Base-by-base conservation (phyloP, 2,329 filamentous ascomycete species). In the Tolypocladium cylindrosporum region DNA sequence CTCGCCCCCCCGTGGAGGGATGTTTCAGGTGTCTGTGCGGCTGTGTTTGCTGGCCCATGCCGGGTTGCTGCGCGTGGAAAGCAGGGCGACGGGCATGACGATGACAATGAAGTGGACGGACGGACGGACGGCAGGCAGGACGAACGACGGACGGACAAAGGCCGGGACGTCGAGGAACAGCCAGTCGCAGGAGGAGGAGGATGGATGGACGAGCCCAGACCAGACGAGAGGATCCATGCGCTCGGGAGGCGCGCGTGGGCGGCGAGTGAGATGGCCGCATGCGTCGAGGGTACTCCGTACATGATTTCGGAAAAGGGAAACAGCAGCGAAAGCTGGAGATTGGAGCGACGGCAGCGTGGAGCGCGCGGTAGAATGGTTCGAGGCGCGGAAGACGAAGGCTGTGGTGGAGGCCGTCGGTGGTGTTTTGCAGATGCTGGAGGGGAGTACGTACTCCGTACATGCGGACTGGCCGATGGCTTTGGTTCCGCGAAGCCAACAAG, bases 1-100 rank as follows among this genome's bases (percentile, higher is more conserved):
- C 43, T 24, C 19, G 19, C 7, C 19, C 41, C 31, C 41, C n/a
- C n/a, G 42, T 48, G 14, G 27, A 50, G 34, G 45, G 45, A 50
- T 50, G 45, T 54, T 54, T 54, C 52, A 54, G 52, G 52, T 54
- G 21, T 27, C 52, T n/a, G 52, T 54, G 52, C 37, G 52, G 52
- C 37, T 39, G 52, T 16, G 34, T 27, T 39, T 37, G 36, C 52
- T 11, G 34, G 51, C 34, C 21, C 42, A 16, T 36, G 43, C 34
- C 39, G 34, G 48, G 19, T 36, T 34, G 24, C 9, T 9, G 16
- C 24, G 31, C 1, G 42, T 27, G n/a, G 42, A n/a, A 45, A 45
- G 21, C 42, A 24, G 21, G 21, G 42, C 10, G 21, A 13, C 42
- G 42, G 10, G 2, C n/a, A 24, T 11, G 9, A 43, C n/a, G 27